A percentile compares a stretch with the other conserved stretches of the same genome.
phyloP scores from a whole-genome alignment of 202 grass and related monocot species.

The Musa balbisiana region DNA sequence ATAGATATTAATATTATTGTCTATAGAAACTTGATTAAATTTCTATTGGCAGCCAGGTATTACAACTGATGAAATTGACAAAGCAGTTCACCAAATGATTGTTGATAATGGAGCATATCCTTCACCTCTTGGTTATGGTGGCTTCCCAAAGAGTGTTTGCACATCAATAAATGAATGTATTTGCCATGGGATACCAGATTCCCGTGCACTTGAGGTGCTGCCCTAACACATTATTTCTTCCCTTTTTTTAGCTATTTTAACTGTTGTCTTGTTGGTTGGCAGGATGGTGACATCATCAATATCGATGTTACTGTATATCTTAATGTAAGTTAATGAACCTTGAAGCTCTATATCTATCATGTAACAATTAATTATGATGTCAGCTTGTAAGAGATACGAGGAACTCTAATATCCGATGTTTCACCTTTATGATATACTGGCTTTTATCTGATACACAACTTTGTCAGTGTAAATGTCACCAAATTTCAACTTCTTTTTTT shows the following conservation, averaged over 20 bases:
- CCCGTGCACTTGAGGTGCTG: slow-evolving; percentile 76
- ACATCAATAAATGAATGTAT: slow-evolving; percentile 98
- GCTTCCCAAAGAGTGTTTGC: slow-evolving; percentile 88
- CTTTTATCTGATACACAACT: background rate
- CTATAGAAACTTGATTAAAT: slow-evolving; percentile 25
- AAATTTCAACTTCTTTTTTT: background rate
- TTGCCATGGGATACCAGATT: slow-evolving; percentile 96
- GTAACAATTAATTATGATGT: background rate
- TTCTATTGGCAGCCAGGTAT: slow-evolving; percentile 78
- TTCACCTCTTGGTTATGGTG: slow-evolving; percentile 84
- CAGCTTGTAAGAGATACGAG: background rate
- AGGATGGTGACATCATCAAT: slow-evolving; percentile 98
- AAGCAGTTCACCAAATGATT: slow-evolving; percentile 92
- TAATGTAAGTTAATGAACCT: slow-evolving; percentile 49
- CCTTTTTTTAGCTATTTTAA: slow-evolving; percentile 4
- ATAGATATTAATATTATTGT: no score
- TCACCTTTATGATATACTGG: background rate
- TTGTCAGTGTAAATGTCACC: background rate
- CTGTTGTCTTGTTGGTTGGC: slow-evolving; percentile 24
- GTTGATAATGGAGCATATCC: slow-evolving; percentile 92
- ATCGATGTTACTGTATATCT: slow-evolving; percentile 96
- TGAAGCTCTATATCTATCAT: background rate
- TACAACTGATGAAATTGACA: slow-evolving; percentile 96
- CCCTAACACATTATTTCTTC: background rate
- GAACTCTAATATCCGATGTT: background rate